Evolutionary conservation across 2,329 filamentous ascomycete species (phyloP), one percentile per base, ranked within the genome.

Genomic region (Fusarium heterosporum): DNA sequence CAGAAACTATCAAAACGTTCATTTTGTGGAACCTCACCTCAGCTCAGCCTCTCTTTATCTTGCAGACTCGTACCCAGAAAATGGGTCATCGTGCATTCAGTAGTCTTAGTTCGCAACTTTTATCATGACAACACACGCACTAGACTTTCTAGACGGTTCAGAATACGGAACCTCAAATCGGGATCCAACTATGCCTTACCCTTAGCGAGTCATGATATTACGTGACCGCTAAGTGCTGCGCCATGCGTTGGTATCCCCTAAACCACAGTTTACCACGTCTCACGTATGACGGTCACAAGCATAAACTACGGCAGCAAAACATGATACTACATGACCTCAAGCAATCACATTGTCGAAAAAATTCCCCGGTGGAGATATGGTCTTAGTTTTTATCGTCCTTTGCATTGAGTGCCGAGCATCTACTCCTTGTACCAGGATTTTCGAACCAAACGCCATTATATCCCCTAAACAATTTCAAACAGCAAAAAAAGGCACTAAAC

Each of bases 331-430:
- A 53, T 47, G 19, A 45, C 38, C 13, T 55, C 39, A 36, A 28
- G 36, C 56, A 39, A 56, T 62, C 61, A 49, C 56, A 40, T 13
- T 17, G 34, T 47, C 14, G 28, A 28, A 7, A 6, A 19, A 17
- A 39, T 47, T 50, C 19, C 22, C 40, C 43, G 30, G 38, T 38
- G 39, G 32, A 61, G 46, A 46, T 16, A 54, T 26, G 46, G 46
- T 51, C 22, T 61, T 64, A 63, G 62, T 60, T 69, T 66, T 61
- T 61, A 68, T 71, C 53, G 66, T 73, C 68, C 67, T 72, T 73
- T 71, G 67, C 63, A 71, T 73, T 72, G 71, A 71, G 69, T 70
- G 64, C 71, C 67, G 69, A 49, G 63, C 71, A 73, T 72, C 71
- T 73, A 73, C 71, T 73, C 71, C 71, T 36, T 36, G 16, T 61